These are phyloP conservation scores for Lanzia echinophila DNA, from an alignment of 2,329 filamentous ascomycete species.

Conservation along the genomic window DNA sequence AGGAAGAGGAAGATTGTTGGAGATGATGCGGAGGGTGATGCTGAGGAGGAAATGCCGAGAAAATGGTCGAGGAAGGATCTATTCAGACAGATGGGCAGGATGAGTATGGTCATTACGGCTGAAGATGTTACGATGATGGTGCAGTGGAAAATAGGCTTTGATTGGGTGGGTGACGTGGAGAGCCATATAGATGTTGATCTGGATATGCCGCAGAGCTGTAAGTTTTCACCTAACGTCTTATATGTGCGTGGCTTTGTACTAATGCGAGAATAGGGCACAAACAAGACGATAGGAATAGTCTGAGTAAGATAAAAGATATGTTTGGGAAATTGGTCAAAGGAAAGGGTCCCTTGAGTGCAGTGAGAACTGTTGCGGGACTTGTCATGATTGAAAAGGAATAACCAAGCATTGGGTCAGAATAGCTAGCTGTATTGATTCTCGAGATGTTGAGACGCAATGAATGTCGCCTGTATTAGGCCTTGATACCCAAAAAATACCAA, in stretches of 20 bases:
- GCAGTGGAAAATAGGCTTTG: conserved; percentile 58
- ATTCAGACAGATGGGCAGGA: conserved; percentile 47
- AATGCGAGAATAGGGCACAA: conserved; percentile 46
- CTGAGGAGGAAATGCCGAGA: conserved; percentile 12
- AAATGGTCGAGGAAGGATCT: conserved; percentile 41
- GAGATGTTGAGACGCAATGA: too few species aligned
- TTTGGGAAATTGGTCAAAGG: conserved; percentile 54
- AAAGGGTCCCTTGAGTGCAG: conserved; percentile 50
- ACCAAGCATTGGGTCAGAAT: too few species aligned
- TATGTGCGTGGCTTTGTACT: not conserved
- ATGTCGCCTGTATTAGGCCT: too few species aligned
- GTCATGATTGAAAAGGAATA: conserved; percentile 30
- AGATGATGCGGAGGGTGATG: conserved; percentile 30
- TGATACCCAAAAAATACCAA: too few species aligned
- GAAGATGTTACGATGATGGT: conserved; percentile 37
- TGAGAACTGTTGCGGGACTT: conserved; percentile 54
- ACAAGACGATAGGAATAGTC: conserved; percentile 47
- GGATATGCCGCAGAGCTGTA: conserved; percentile 56
- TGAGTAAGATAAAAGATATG: conserved; percentile 51
- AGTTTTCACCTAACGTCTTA: conserved; percentile 31
- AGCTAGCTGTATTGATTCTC: too few species aligned
- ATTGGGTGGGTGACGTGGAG: conserved; percentile 67
- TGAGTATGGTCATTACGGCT: conserved; percentile 33
- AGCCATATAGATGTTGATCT: conserved; percentile 49
- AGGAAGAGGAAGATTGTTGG: conserved; percentile 19